Percentiles rank a stretch among this genome's conserved stretches.
Conservation (phyloP, 805 yeast species). For the Brettanomyces naardenensis region DNA sequence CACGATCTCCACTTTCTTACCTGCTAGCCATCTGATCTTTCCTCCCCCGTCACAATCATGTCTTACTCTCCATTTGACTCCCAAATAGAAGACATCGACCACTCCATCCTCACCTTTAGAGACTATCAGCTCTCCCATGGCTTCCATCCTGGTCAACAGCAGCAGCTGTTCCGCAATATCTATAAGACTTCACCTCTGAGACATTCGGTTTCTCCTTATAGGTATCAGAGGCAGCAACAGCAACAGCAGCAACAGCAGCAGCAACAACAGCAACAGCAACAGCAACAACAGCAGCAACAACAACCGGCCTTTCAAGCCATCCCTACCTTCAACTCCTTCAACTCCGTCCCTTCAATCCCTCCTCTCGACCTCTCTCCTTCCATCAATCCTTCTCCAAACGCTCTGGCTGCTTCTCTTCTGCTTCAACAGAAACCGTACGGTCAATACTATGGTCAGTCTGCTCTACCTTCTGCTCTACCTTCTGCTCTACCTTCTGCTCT, state of each 20-base stretch:
- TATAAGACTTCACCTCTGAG: background rate
- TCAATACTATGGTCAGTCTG: too few relatives aligned
- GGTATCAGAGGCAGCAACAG: constrained; percentile 2
- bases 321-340: constrained; percentile 3
- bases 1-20: too few relatives aligned
- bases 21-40: too few relatives aligned
- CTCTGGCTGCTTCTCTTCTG: background rate
- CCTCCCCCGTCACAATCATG: too few relatives aligned
- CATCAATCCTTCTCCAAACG: background rate
- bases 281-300: constrained; percentile 17
- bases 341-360: background rate
- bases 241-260: constrained; percentile 9
- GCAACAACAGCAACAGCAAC: constrained; percentile 9
- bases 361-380: background rate
- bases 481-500: background rate
- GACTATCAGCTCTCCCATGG: constrained; percentile 3
- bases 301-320: too few relatives aligned
- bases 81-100: constrained; percentile 10
- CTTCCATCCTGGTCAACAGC: constrained; percentile 3
- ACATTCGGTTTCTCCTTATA: too few relatives aligned
- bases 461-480: constrained; percentile 1
- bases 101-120: constrained; percentile 5
- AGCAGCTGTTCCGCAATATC: constrained; percentile 2
- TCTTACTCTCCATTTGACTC: constrained; percentile 6
- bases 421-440: background rate